Base-by-base conservation (phyloP, 2,329 filamentous ascomycete species). In the Coniochaeta sp. region DNA sequence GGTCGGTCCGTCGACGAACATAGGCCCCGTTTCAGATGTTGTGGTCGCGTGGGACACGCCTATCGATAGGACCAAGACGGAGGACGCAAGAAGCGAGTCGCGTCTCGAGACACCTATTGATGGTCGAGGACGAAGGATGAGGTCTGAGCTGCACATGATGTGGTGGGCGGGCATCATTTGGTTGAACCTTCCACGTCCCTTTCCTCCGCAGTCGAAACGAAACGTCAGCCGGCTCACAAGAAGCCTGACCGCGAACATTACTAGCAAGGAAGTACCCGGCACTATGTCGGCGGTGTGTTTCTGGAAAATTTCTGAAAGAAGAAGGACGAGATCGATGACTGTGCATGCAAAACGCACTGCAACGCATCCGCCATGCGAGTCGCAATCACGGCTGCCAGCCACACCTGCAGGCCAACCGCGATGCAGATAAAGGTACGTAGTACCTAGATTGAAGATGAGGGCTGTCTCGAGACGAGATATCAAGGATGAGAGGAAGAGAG, bases 401-500 rank as follows among this genome's bases (percentile, higher is more conserved):
- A n/a, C n/a, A 48, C 24, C 45, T 30, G 24, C 45, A 48, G 24
- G 24, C 24, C 9, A 48, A 31, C n/a, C 28, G 45, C 45, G 6
- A 31, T 48, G 45, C 45, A 31, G n/a, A n/a, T n/a, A n/a, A n/a
- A n/a, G 45, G 24, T 3, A 48, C 18, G 26, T 30, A 28, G 26
- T 48, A 18, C 26, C 14, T 22, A 48, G 45, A 20, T 31, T 48
- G 45, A n/a, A n/a, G n/a, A n/a, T n/a, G n/a, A 10, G 20, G 26
- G 45, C n/a, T n/a, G 45, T 48, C 24, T 12, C 45, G 45, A 48
- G 45, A 31, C 28, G 45, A 48, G 26, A 31, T 13, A 48, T 28
- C n/a, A 18, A 13, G 28, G 45, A 12, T 16, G 6, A 51, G 55
- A 50, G n/a, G n/a, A n/a, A n/a, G n/a, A n/a, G 51, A 49, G 53